phyloP scores from a whole-genome alignment of 768 basidiomycete genomes.

The Mycena rebaudengoi region DNA sequence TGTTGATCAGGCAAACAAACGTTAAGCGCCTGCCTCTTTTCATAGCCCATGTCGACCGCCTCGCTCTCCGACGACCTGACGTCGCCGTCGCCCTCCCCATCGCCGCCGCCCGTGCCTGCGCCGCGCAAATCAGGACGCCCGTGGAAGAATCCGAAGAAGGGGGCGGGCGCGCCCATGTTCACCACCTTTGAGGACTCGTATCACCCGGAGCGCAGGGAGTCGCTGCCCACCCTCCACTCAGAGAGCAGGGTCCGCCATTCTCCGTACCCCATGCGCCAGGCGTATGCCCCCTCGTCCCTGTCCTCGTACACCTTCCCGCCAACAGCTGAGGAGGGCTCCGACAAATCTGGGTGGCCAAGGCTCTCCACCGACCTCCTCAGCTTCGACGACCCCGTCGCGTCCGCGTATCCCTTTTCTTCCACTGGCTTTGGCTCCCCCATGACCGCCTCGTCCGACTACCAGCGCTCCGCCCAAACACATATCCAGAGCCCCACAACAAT shows the following conservation, averaged over 20 bases:
- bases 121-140: constrained; percentile 18
- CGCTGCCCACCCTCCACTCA: constrained; percentile 67
- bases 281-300: constrained; percentile 55
- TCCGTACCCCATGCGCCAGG: constrained; percentile 61
- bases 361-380: constrained; percentile 59
- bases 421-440: constrained; percentile 56
- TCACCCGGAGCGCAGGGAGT: constrained; percentile 69
- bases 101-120: background rate
- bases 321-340: constrained; percentile 47
- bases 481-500: no score
- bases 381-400: constrained; percentile 51
- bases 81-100: constrained; percentile 9
- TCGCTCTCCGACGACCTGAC: constrained; percentile 23
- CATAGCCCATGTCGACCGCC: constrained; percentile 7
- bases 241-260: constrained; percentile 63
- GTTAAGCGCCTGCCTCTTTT: background rate
- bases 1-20: background rate
- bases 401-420: constrained; percentile 58
- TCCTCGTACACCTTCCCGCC: constrained; percentile 67
- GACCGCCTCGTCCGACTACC: constrained; percentile 56
- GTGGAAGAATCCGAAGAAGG: constrained; percentile 17
- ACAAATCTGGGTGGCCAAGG: constrained; percentile 53
- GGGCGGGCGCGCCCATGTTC: constrained; percentile 1
- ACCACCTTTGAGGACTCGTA: constrained; percentile 66
- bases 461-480: constrained; percentile 54